Percentiles rank a stretch among this genome's conserved stretches.
Conservation (phyloP, 2,329 filamentous ascomycete species). For the Aspergillus sp. region DNA sequence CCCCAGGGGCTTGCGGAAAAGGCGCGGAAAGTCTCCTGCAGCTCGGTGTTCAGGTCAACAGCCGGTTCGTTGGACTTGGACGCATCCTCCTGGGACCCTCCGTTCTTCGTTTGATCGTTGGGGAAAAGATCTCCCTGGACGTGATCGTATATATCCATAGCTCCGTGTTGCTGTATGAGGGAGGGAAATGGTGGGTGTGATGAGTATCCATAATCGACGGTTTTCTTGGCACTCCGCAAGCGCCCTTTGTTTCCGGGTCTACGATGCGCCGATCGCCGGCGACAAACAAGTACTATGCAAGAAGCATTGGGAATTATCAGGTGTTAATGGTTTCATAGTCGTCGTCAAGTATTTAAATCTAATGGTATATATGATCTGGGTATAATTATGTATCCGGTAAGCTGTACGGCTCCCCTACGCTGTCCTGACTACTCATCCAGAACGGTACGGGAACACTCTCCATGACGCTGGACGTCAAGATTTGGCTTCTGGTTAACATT, state of each 20-base stretch:
- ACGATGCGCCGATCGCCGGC: constrained; percentile 28
- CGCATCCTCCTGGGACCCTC: constrained; percentile 46
- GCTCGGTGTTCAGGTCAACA: constrained; percentile 73
- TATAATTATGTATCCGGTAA: constrained; percentile 22
- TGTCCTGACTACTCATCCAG: constrained; percentile 41
- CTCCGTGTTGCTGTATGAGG: constrained; percentile 13
- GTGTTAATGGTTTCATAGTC: neutral
- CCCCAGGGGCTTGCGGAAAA: constrained; percentile 93
- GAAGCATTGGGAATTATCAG: neutral
- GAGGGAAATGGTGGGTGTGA: constrained; percentile 3
- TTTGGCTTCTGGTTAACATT: constrained; percentile 35
- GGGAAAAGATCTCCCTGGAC: constrained; percentile 79
- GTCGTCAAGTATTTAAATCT: neutral
- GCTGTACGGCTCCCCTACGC: constrained; percentile 38
- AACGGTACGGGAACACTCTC: constrained; percentile 44
- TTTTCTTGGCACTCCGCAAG: constrained; percentile 7
- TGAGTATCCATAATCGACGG: neutral
- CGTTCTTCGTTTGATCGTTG: constrained; percentile 51
- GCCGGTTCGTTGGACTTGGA: constrained; percentile 34
- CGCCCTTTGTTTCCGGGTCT: constrained; percentile 21
- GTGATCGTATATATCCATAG: constrained; percentile 97
- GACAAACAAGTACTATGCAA: neutral
- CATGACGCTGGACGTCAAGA: constrained; percentile 45
- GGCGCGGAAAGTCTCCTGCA: constrained; percentile 93
- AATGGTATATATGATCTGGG: constrained; percentile 4